Conservation (phyloP, 371 early-diverging fungal species). For the Chytridium lagenaria region DNA sequence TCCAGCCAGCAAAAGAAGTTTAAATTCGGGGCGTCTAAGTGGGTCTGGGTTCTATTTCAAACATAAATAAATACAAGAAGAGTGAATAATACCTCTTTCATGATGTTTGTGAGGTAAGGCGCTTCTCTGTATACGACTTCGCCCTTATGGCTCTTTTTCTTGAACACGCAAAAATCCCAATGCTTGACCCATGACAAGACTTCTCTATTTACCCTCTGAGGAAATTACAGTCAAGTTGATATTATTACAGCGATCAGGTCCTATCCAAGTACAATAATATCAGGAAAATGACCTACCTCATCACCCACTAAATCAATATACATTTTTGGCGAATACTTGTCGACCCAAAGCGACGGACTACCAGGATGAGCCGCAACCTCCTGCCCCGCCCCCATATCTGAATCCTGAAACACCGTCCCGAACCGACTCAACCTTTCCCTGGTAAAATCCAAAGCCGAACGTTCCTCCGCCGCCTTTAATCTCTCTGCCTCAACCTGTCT, state of each 20-base stretch:
- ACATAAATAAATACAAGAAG: neutral
- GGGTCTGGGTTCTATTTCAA: slow-evolving; percentile 54
- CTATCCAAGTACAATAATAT: too few species aligned
- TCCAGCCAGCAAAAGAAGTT: slow-evolving; percentile 92
- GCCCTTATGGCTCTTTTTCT: slow-evolving; percentile 43
- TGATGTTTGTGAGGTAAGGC: neutral
- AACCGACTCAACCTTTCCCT: neutral
- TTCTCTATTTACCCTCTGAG: slow-evolving; percentile 79
- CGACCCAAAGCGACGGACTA: slow-evolving; percentile 73
- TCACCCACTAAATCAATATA: slow-evolving; percentile 95
- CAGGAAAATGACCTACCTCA: slow-evolving; percentile 58
- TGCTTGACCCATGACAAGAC: slow-evolving; percentile 92
- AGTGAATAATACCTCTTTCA: neutral
- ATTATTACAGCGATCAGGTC: too few species aligned
- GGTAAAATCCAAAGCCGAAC: neutral
- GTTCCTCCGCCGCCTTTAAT: slow-evolving; percentile 41
- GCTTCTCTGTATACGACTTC: neutral
- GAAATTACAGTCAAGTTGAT: neutral
- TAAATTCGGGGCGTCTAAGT: slow-evolving; percentile 68
- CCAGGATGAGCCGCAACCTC: neutral
- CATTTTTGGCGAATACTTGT: slow-evolving; percentile 84
- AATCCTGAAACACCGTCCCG: neutral
- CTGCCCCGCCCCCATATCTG: neutral
- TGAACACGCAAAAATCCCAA: slow-evolving; percentile 97
- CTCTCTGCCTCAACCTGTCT: slow-evolving; percentile 53